These are phyloP conservation scores for Neurospora sp. DNA, from an alignment of 495 filamentous ascomycete genomes.

Conservation along the genomic window DNA sequence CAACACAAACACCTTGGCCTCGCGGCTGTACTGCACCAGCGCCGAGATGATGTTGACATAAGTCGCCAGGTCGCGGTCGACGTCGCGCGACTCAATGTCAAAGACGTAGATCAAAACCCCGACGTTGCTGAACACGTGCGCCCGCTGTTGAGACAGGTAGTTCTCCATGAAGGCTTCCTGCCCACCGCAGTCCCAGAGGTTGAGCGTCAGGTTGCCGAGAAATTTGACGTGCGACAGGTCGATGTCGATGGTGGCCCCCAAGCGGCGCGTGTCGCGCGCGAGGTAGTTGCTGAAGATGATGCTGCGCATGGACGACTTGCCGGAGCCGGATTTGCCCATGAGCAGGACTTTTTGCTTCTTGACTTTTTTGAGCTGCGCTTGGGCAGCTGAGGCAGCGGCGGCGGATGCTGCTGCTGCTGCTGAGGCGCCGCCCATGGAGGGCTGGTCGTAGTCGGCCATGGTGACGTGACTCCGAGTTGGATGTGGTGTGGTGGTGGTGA, in stretches of 20 bases:
- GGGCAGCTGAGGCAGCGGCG: neutral
- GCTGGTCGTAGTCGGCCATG: conserved; percentile 2
- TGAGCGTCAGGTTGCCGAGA: conserved; percentile 90
- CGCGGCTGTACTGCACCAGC: conserved; percentile 70
- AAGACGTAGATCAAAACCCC: conserved; percentile 98
- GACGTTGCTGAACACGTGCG: conserved; percentile 92
- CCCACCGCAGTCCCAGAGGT: conserved; percentile 97
- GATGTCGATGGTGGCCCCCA: conserved; percentile 97
- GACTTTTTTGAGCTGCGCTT: conserved; percentile 40
- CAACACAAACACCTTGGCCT: conserved; percentile 79
- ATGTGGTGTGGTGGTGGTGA: neutral
- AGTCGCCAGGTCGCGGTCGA: conserved; percentile 79
- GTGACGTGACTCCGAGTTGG: neutral
- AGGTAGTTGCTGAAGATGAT: conserved; percentile 99
- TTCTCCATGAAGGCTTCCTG: conserved; percentile 99
- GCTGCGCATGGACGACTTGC: conserved; percentile 97
- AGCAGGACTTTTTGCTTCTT: conserved; percentile 54
- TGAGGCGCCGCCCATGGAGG: neutral
- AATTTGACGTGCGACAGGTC: conserved; percentile 98
- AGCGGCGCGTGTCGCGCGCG: conserved; percentile 83
- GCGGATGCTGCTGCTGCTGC: neutral
- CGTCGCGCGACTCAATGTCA: conserved; percentile 91
- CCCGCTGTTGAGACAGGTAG: conserved; percentile 85
- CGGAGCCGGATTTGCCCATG: conserved; percentile 93
- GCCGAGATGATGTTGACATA: conserved; percentile 82